These are phyloP conservation scores for Gossypium sturtianum DNA, from an alignment of 345 rosid species.

Conservation along the genomic window DNA sequence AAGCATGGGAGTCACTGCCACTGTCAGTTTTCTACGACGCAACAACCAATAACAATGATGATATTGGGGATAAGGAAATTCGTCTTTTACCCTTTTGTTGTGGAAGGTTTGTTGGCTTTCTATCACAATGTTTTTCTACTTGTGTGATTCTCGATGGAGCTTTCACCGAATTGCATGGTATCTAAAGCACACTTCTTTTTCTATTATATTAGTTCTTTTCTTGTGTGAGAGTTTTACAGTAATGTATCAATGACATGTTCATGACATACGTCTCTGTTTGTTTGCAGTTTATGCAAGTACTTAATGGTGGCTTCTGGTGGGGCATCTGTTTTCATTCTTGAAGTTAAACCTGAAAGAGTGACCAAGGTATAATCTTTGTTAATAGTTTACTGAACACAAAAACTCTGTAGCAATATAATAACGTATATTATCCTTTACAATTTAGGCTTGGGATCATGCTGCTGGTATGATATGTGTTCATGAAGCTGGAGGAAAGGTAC, in stretches of 20 bases:
- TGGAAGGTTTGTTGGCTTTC: slow-evolving; percentile 60
- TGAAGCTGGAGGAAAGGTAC: slow-evolving; percentile 91
- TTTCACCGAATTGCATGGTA: background rate
- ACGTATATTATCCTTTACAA: slow-evolving; percentile 9
- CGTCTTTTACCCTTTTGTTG: slow-evolving; percentile 56
- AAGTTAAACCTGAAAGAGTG: slow-evolving; percentile 21
- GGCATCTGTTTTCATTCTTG: slow-evolving; percentile 42
- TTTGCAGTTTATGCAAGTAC: slow-evolving; percentile 56
- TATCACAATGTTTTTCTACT: background rate
- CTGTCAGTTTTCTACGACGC: slow-evolving; percentile 43
- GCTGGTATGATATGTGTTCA: slow-evolving; percentile 78
- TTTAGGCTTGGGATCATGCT: slow-evolving; percentile 95
- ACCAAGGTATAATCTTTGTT: slow-evolving; percentile 35
- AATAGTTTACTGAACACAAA: background rate
- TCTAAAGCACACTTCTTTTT: background rate
- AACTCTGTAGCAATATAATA: background rate
- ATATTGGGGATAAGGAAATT: slow-evolving; percentile 38
- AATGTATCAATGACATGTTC: background rate
- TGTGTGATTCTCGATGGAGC: background rate
- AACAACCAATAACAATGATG: slow-evolving; percentile 29
- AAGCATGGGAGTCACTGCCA: slow-evolving; percentile 71
- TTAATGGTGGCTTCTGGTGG: slow-evolving; percentile 60
- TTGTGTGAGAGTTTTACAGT: background rate
- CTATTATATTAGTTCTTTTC: background rate
- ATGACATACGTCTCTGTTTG: background rate